Evolutionary conservation across 208 protist species (phyloP), one percentile per base, ranked within the genome.

Genomic region (Trypanosoma mega): DNA sequence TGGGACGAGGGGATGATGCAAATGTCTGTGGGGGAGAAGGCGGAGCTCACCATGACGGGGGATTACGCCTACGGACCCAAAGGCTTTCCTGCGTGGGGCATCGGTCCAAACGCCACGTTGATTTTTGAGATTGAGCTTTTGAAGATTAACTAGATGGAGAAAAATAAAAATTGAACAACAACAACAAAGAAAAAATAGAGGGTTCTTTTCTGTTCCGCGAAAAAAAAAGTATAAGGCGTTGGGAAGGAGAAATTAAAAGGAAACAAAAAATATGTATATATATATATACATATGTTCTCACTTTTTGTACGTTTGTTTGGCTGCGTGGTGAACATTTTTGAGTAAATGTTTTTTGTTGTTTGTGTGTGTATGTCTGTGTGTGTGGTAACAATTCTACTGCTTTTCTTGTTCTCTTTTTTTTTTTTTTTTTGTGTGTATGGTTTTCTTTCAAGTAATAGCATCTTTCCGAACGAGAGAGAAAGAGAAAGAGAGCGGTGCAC

Each of bases 1-100:
- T 98, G 94, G 96, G 96, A 98, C 53, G 92, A 97, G 70, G 93
- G 93, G 31, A 82, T 98, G 56, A 31, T 96, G 52, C 77, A 90
- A 73, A 96, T 97, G 93, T 63, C 59, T 6, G 48, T 76, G 0
- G 90, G 91, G 16, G 92, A 97, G 63, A 82, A 72, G 37, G 76
- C 85, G 4, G 80, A 92, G 63, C 70, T 97, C 54, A 58, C 80
- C 41, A 87, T 94, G 76, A 84, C 87, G 3, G 62, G 59, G 8
- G 87, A 92, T 69, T 90, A 86, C 57, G 92, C 82, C 9, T 97
- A 97, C 74, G 90, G 90, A n/a, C 64, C 59, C 0, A 67, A 71
- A 6, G 92, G 92, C 26, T 97, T 96, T 59, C 87, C 87, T 16
- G 87, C 82, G n/a, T 97, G 89, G 89, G 73, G 77, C 24, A 97